Evolutionary conservation across 2,329 filamentous ascomycete species (phyloP), one percentile per base, ranked within the genome.

Genomic region (Apiospora marii): DNA sequence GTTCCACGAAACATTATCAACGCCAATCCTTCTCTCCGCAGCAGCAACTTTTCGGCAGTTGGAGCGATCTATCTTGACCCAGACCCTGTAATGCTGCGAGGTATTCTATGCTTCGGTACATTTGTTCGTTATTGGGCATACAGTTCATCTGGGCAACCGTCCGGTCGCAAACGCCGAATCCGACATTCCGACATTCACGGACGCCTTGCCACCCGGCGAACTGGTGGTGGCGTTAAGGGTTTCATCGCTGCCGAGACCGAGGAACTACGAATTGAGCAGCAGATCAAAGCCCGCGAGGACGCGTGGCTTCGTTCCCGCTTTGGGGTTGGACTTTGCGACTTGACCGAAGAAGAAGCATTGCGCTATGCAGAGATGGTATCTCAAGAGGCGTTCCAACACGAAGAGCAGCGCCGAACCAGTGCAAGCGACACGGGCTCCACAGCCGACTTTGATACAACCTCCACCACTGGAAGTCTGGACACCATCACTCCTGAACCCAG

Each of bases 71-170:
- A 89, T 74, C 87, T 99, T 1, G 96, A 99, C 77, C 93, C 96
- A 0, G 94, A 98, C 78, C 90, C 96, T 34, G 95, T 94, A 0
- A 87, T 93, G 0, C 88, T 99, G 19, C 92, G 96, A 48, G 96
- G 96, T 7, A 91, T 98, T 74, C 92, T 98, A 0, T 93, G 95
- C 0, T 91, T 98, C 69, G 96, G 96, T 14, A 93, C 93, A 0
- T 93, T 96, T 78, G 84, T 99, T 24, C 93, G 94, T 16, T 98
- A 95, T 81, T 99, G 96, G 96, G 92, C 93, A 4, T 98, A 97
- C 80, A 97, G 94, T 81, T 96, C 95, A 13, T 92, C 92, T 0
- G 92, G 93, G 77, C 91, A 94, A 74, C 90, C 92, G 73, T 89
- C 92, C 69, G 91, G 91, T 72, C 93, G 90, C 74, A 98, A 97